Base-by-base conservation (phyloP, 2,329 filamentous ascomycete genomes). In the Monilinia fructigena region DNA sequence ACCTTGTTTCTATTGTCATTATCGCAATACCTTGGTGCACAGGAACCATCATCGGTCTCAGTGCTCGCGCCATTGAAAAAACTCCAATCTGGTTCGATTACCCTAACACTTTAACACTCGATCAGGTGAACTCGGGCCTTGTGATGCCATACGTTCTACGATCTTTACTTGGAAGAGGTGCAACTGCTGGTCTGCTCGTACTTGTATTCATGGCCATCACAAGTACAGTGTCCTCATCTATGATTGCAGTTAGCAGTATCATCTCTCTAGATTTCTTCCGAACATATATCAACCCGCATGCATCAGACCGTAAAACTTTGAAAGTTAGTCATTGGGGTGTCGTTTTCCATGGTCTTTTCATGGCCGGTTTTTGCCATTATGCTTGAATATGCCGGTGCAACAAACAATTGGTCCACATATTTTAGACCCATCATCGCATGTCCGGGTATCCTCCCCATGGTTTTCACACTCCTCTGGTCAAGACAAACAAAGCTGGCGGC, bases 131-230 rank as follows among this genome's bases (percentile, higher is more conserved):
- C 42, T 63, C 70, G 26, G 72, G 74, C 7, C 59, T 76, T 14
- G 73, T 73, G 4, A 68, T 76, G 66, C 76, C 76, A 10, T 76
- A 75, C 63, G 72, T 71, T 2, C 71, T 76, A 3, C 66, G 70
- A n/a, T 70, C 75, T 8, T 35, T 77, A 0, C 67, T 74, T 50
- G 75, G 76, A 2, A 73, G 70, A 20, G 72, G 74, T 14, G 74
- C 71, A 3, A 72, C 70, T 14, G 69, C 70, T 3, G 70, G 81
- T 76, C 2, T 78, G 81, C 58, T 84, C 20, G 76, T 84, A 0
- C 74, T 83, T 10, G 73, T 83, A 1, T 83, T 83, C 73, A 83
- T 83, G 82, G 80, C 82, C 4, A 70, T 83, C 35, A 84, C 82
- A 0, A 81, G 79, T 62, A 83, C 81, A 0, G 77, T 82, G 0